These are phyloP conservation scores for Ogataea dorogensis DNA, from an alignment of 805 yeast genomes.

Conservation along the genomic window DNA sequence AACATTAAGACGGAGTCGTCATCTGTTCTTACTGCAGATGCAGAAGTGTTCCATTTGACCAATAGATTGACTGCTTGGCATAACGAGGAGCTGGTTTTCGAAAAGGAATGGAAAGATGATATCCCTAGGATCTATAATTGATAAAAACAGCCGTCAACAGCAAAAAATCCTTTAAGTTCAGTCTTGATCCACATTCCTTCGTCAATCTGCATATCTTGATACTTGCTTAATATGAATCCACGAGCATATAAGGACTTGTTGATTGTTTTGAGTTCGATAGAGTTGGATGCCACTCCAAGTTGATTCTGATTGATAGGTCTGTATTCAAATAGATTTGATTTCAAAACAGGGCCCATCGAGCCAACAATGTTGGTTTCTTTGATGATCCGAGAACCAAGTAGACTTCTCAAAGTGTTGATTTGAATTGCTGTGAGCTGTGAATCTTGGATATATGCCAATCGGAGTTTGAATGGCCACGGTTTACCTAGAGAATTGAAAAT, in stretches of 20 bases:
- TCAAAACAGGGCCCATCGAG: conserved; percentile 56
- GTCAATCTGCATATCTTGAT: conserved; percentile 28
- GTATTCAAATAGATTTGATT: conserved; percentile 62
- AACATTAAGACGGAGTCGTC: conserved; percentile 34
- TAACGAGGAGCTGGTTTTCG: conserved; percentile 31
- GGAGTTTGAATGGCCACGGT: conserved; percentile 28
- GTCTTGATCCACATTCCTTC: conserved; percentile 51
- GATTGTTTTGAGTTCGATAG: conserved; percentile 57
- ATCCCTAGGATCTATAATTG: conserved; percentile 36
- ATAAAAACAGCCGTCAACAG: conserved; percentile 69
- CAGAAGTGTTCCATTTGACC: conserved; percentile 33
- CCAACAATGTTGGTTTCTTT: conserved; percentile 46
- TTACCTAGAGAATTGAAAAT: conserved; percentile 41
- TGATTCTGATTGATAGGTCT: conserved; percentile 44
- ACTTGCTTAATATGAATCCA: conserved; percentile 66
- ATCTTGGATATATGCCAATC: conserved; percentile 41
- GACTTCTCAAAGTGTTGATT: conserved; percentile 42
- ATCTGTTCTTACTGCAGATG: conserved; percentile 34
- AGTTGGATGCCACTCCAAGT: conserved; percentile 58
- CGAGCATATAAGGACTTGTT: conserved; percentile 54
- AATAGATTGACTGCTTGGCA: conserved; percentile 38
- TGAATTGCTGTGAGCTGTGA: conserved; percentile 19
- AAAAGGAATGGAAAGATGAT: conserved; percentile 35
- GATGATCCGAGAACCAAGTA: conserved; percentile 49
- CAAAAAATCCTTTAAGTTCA: conserved; percentile 57